Percentiles rank a stretch among this genome's conserved stretches.
phyloP scores from a whole-genome alignment of 306 rosid genomes.

The Ormosia semicastrata region DNA sequence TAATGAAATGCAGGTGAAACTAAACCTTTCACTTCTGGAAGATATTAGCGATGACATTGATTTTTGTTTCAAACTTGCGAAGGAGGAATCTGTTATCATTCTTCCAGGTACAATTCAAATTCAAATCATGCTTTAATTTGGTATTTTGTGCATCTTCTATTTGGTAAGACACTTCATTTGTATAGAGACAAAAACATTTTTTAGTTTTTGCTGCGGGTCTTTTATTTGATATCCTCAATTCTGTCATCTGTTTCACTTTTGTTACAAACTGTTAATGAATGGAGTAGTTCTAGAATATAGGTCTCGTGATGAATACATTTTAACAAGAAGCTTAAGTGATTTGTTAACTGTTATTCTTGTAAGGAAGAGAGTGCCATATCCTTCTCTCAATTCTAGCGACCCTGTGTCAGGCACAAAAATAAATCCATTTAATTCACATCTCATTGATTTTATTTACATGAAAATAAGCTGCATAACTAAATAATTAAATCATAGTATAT shows the following conservation, averaged over 20 bases:
- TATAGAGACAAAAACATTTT: neutral
- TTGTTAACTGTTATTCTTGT: too few species aligned
- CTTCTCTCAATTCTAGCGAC: neutral
- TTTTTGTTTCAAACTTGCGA: constrained; percentile 92
- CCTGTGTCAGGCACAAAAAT: neutral
- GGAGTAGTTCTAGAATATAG: too few species aligned
- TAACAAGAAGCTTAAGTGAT: too few species aligned
- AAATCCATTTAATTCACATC: neutral
- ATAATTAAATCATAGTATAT: neutral
- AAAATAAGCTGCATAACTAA: neutral
- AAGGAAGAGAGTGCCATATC: neutral
- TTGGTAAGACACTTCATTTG: neutral
- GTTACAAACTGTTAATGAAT: too few species aligned
- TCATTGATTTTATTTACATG: neutral
- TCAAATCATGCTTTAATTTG: neutral
- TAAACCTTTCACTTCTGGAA: constrained; percentile 52
- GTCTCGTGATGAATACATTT: too few species aligned
- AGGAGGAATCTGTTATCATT: constrained; percentile 93
- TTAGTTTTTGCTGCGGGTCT: neutral
- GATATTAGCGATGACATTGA: constrained; percentile 86
- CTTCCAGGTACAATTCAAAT: constrained; percentile 75
- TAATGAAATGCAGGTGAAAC: constrained; percentile 49
- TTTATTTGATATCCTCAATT: neutral
- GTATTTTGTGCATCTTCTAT: neutral
- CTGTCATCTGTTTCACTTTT: neutral